phyloP scores from a whole-genome alignment of 1,139 yeast species.

The Fermentozyma sake region DNA sequence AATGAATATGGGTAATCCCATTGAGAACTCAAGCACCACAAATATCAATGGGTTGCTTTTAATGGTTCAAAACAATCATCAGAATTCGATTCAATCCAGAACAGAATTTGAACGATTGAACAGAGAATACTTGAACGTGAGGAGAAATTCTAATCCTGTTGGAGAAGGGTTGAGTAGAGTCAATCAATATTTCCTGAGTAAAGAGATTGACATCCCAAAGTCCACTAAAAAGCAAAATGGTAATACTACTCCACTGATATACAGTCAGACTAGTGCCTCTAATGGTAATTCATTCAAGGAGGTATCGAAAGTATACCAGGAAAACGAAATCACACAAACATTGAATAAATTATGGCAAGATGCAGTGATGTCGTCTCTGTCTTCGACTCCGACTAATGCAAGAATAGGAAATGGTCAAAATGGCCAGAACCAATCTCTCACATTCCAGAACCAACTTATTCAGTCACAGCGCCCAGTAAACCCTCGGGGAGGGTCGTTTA shows the following conservation, averaged over 20 bases:
- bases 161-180: slow-evolving; percentile 56
- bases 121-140: slow-evolving; percentile 65
- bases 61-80: slow-evolving; percentile 32
- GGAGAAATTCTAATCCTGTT: slow-evolving; percentile 67
- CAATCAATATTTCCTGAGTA: slow-evolving; percentile 15
- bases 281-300: slow-evolving; percentile 33
- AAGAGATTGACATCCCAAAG: slow-evolving; percentile 21
- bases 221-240: slow-evolving; percentile 11
- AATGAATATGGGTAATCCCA: background rate
- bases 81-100: slow-evolving; percentile 56
- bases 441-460: slow-evolving; percentile 14
- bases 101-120: slow-evolving; percentile 75
- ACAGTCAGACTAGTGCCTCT: slow-evolving; percentile 3
- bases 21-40: slow-evolving; percentile 10
- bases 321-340: slow-evolving; percentile 23
- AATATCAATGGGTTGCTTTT: slow-evolving; percentile 30
- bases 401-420: slow-evolving; percentile 1
- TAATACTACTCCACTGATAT: slow-evolving; percentile 1
- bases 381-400: slow-evolving; percentile 4
- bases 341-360: slow-evolving; percentile 41
- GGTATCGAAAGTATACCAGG: slow-evolving; percentile 28
- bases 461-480: slow-evolving; percentile 16
- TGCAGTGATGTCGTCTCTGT: slow-evolving; percentile 17
- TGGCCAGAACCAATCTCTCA: slow-evolving; percentile 2
- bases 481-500: slow-evolving; percentile 24